phyloP scores from a whole-genome alignment of 179 eudicot species.

The Carnegiea gigantea region DNA sequence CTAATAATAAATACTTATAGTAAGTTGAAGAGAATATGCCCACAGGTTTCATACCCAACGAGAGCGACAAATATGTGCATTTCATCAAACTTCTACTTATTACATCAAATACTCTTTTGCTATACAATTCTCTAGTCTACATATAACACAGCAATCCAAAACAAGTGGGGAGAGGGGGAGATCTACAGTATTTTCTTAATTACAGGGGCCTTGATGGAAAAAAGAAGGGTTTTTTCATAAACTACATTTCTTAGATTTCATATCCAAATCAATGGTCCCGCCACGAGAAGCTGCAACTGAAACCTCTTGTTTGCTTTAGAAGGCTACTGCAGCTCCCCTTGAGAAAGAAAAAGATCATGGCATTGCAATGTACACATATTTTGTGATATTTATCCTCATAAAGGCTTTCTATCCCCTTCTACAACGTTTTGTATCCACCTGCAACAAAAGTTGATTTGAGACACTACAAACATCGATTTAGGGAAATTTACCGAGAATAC shows the following conservation, averaged over 20 bases:
- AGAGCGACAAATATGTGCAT: constrained; percentile 18
- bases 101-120: constrained; percentile 14
- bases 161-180: not conserved
- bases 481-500: too few relatives aligned
- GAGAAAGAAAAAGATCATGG: constrained; percentile 1
- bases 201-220: too few relatives aligned
- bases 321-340: constrained; percentile 17
- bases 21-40: too few relatives aligned
- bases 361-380: not conserved
- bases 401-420: constrained; percentile 39
- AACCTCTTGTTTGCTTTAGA: constrained; percentile 17
- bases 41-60: not conserved
- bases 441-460: constrained; percentile 22
- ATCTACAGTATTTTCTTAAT: too few relatives aligned
- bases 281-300: constrained; percentile 9
- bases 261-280: constrained; percentile 5
- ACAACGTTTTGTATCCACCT: constrained; percentile 79
- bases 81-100: not conserved
- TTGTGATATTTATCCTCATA: not conserved
- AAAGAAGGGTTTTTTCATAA: not conserved
- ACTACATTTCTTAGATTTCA: not conserved
- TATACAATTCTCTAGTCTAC: not conserved
- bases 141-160: constrained; percentile 16
- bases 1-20: too few relatives aligned
- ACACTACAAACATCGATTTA: too few relatives aligned